Evolutionary conservation across 2,329 filamentous ascomycete genomes (phyloP), one percentile per base, ranked within the genome.

Genomic region (Aschersonia sp.): DNA sequence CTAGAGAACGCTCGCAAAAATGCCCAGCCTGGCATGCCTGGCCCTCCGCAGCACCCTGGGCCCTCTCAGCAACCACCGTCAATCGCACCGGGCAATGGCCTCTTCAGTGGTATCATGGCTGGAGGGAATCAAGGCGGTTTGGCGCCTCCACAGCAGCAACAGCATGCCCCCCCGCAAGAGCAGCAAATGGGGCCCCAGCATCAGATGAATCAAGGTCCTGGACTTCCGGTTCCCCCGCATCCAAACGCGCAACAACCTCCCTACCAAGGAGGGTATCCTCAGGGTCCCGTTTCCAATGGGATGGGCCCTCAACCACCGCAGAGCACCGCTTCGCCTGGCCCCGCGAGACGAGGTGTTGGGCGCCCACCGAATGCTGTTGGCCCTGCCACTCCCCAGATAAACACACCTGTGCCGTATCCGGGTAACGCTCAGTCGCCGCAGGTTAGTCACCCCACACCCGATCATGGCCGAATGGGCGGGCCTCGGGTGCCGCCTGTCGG

Each of bases 71-170:
- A 87, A 52, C 85, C 85, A 51, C 90, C 92, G 37, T 89, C 87
- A 45, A 85, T 97, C 56, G 87, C 88, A 31, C 85, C 94, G 60
- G 89, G 90, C 30, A 90, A 85, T 63, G 92, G 94, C 60, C 75
- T 97, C 41, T 97, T 98, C 61, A 88, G 87, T 56, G 88, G 87
- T 49, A 95, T 97, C 61, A 97, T 98, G 87, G 81, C 89, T 48
- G 90, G 90, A 54, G 80, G 77, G 52, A 85, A 83, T 58, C 87
- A 90, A 68, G 85, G 83, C 57, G 87, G 85, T 51, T 85, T 87
- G 53, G 87, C 86, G 51, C 81, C 94, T 56, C 88, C 88, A 54
- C 76, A 78, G 57, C 80, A 80, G 41, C 81, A 66, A 49, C 60
- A 48, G 30, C 49, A 49, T 46, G 47, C 94, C 57, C 88, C 87